These are phyloP conservation scores for Pseudocercospora cruenta DNA, from an alignment of 2,329 filamentous ascomycete species.

Conservation along the genomic window DNA sequence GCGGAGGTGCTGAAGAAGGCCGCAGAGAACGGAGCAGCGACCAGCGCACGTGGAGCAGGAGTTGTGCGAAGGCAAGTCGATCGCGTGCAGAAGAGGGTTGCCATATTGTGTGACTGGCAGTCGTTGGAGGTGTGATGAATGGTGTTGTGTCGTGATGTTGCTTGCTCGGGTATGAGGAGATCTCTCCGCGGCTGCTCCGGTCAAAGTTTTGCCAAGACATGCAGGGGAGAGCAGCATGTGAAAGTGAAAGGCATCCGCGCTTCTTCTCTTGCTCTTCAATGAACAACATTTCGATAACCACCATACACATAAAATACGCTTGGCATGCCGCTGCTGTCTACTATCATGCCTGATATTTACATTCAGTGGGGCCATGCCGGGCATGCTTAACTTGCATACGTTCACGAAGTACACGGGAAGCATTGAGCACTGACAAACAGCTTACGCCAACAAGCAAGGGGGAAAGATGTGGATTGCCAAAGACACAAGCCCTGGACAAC, in stretches of 20 bases:
- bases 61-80: conserved; percentile 13
- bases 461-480: too few species aligned
- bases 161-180: neutral
- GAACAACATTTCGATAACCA: neutral
- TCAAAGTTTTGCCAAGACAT: neutral
- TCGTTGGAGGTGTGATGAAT: neutral
- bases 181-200: neutral
- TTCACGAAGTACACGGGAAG: too few species aligned
- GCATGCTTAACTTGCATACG: too few species aligned
- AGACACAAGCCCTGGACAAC: too few species aligned
- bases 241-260: neutral
- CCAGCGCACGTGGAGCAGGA: conserved; percentile 4
- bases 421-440: too few species aligned
- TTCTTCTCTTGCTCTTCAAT: neutral
- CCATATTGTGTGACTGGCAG: conserved; percentile 14
- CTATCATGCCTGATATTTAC: too few species aligned
- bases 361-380: too few species aligned
- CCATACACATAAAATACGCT: too few species aligned
- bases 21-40: conserved; percentile 6
- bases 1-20: conserved; percentile 14
- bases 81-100: conserved; percentile 18
- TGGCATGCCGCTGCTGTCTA: too few species aligned
- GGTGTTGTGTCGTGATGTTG: neutral
- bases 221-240: neutral
- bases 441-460: too few species aligned